Conservation (phyloP, 1,284 basidiomycete genomes). For the Melampsora larici-populina region DNA sequence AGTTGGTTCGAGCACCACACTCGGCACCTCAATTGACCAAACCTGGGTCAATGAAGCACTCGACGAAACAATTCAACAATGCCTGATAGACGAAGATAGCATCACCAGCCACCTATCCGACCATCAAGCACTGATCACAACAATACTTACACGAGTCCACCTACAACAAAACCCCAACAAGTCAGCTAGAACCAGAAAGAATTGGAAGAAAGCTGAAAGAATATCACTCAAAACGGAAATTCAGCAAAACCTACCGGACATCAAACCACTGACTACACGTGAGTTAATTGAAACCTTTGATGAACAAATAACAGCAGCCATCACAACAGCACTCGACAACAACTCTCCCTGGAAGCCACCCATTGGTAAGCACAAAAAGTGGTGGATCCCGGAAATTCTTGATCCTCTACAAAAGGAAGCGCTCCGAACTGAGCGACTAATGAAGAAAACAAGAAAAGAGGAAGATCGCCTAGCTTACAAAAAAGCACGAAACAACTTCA, state of each 20-base stretch:
- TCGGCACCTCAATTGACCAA: not conserved
- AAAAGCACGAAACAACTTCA: no score
- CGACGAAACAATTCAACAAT: not conserved
- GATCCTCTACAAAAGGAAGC: no score
- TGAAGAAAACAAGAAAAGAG: no score
- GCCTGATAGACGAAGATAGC: not conserved
- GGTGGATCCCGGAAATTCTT: no score
- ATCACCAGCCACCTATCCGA: no score
- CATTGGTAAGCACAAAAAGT: not conserved
- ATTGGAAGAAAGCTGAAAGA: no score
- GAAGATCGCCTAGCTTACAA: no score
- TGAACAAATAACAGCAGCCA: not conserved
- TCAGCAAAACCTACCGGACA: not conserved
- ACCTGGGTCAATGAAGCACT: not conserved
- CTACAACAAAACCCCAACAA: not conserved
- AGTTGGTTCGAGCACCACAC: not conserved
- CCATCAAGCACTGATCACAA: constrained; percentile 23
- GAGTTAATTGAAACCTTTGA: not conserved
- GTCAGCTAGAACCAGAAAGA: no score
- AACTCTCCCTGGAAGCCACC: not conserved
- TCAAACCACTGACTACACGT: not conserved
- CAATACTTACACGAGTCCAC: not conserved
- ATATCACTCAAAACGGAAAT: no score
- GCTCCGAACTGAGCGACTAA: no score
- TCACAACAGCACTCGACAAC: not conserved